Conservation (phyloP, 1,284 basidiomycete species). For the Pterula multifida region DNA sequence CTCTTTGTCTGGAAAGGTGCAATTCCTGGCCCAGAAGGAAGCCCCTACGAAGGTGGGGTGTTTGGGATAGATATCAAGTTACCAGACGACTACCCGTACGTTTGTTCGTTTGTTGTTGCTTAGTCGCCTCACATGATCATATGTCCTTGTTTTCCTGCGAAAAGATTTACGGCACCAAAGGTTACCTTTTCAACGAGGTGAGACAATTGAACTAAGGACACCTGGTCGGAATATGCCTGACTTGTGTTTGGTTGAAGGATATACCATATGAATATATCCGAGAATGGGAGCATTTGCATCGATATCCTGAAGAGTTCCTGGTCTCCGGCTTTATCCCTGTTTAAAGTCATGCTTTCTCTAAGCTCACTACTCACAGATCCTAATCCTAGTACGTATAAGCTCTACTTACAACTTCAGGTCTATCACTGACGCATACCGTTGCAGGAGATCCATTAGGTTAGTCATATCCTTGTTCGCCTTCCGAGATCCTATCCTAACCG, state of each 20-base stretch:
- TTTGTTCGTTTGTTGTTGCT: slow-evolving; percentile 11
- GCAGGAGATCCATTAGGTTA: slow-evolving; percentile 63
- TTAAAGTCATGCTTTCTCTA: slow-evolving; percentile 84
- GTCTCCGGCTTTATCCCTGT: slow-evolving; percentile 84
- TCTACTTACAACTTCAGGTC: neutral
- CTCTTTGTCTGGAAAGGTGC: slow-evolving; percentile 58
- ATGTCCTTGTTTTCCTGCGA: neutral
- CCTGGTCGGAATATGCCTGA: neutral
- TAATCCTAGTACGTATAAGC: slow-evolving; percentile 57
- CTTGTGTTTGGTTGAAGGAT: slow-evolving; percentile 39
- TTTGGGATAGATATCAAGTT: slow-evolving; percentile 69
- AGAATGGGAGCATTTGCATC: slow-evolving; percentile 61
- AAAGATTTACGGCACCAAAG: slow-evolving; percentile 75
- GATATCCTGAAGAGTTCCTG: slow-evolving; percentile 83
- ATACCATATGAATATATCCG: slow-evolving; percentile 89
- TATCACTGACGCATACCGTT: slow-evolving; percentile 4
- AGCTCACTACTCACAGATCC: slow-evolving; percentile 83
- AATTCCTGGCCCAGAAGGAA: slow-evolving; percentile 77
- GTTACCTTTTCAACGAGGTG: slow-evolving; percentile 68
- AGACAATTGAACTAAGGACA: slow-evolving; percentile 12
- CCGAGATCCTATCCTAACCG: slow-evolving; percentile 2
- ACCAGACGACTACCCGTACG: slow-evolving; percentile 76
- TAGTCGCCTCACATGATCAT: neutral
- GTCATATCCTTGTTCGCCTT: slow-evolving; percentile 4
- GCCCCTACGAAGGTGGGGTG: slow-evolving; percentile 79